Evolutionary conservation across 2,329 filamentous ascomycete genomes (phyloP).

Genomic region (Fusarium compactum): DNA sequence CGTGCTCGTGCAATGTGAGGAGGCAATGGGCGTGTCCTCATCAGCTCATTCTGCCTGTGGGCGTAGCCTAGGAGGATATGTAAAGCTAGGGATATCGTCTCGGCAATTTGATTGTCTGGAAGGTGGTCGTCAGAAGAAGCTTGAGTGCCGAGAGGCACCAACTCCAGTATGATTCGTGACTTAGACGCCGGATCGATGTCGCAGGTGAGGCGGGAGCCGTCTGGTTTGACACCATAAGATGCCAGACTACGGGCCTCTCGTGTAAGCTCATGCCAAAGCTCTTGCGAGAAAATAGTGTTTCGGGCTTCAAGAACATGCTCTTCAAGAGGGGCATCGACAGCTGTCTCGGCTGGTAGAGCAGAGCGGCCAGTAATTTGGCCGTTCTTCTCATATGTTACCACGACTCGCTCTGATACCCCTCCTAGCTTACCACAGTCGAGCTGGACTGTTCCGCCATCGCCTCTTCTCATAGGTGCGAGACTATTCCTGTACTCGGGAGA

Average conservation of each 20-base stretch:
- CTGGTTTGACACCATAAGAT: slow-evolving; percentile 75
- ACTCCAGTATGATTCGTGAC: slow-evolving; percentile 71
- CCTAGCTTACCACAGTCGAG: slow-evolving; percentile 73
- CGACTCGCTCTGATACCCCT: slow-evolving; percentile 69
- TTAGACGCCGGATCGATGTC: slow-evolving; percentile 63
- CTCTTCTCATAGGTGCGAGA: slow-evolving; percentile 82
- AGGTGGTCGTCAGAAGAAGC: slow-evolving; percentile 50
- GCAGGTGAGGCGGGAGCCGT: slow-evolving; percentile 69
- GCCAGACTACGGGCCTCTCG: slow-evolving; percentile 81
- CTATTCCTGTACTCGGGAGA: slow-evolving; percentile 72
- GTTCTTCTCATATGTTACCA: slow-evolving; percentile 73
- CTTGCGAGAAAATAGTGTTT: slow-evolving; percentile 84
- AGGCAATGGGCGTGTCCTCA: slow-evolving; percentile 70
- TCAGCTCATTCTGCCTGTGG: slow-evolving; percentile 79
- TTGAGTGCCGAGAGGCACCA: slow-evolving; percentile 69
- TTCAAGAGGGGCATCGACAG: slow-evolving; percentile 68
- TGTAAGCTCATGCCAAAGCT: slow-evolving; percentile 90
- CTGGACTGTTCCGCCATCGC: slow-evolving; percentile 78
- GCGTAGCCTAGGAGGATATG: slow-evolving; percentile 82
- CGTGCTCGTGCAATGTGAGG: slow-evolving; percentile 54
- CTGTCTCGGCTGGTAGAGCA: slow-evolving; percentile 62
- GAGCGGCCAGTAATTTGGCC: slow-evolving; percentile 70
- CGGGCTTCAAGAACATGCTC: slow-evolving; percentile 78
- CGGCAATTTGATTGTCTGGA: slow-evolving; percentile 66
- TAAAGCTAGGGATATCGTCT: slow-evolving; percentile 74